Evolutionary conservation across 106 monocot species (phyloP), one percentile per base, ranked within the genome.

Genomic region (Dendrobium huoshanense): DNA sequence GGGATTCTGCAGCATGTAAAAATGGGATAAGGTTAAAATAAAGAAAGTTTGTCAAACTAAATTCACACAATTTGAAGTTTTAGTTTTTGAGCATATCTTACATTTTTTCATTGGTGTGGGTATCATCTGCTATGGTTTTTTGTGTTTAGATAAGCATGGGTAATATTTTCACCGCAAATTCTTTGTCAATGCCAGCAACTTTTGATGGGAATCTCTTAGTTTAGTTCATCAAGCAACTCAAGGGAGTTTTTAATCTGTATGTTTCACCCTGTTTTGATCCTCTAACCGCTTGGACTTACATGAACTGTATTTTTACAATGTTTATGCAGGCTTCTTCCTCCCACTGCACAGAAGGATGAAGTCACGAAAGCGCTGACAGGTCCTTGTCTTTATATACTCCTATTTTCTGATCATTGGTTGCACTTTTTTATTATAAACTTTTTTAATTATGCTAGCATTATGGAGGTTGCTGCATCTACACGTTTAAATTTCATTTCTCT

Each of bases 351-450:
- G 76, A 98, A 95, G 64, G 91, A 81, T 86, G 92, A 98, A 86
- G 98, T 95, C 79, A 87, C 98, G 45, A 91, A 88, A 77, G 95
- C 94, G 77, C 83, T 98, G 82, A 98, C 98, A 92, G 98, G 98
- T 98, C 73, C 45, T 82, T 75, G 45, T 25, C 54, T 73, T 7
- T 45, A 44, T 81, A 10, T 11, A 10, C 64, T 45, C n/a, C 33
- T 55, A 6, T 29, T 48, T 72, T 72, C 16, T 72, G 51, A 51
- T 13, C 15, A 13, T 51, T 15, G 15, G 13, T 51, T 51, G 29
- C 37, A 15, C 37, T 72, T 72, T 4, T 72, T 33, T 40, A 16
- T 0, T 15, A 40, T 72, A 11, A 15, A 25, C 9, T 15, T 33
- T 37, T 33, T 72, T 33, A 40, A 33, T 72, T 72, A 40, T 17